These are phyloP conservation scores for Neonectria ditissima DNA, from an alignment of 2,329 filamentous ascomycete species.

Conservation along the genomic window DNA sequence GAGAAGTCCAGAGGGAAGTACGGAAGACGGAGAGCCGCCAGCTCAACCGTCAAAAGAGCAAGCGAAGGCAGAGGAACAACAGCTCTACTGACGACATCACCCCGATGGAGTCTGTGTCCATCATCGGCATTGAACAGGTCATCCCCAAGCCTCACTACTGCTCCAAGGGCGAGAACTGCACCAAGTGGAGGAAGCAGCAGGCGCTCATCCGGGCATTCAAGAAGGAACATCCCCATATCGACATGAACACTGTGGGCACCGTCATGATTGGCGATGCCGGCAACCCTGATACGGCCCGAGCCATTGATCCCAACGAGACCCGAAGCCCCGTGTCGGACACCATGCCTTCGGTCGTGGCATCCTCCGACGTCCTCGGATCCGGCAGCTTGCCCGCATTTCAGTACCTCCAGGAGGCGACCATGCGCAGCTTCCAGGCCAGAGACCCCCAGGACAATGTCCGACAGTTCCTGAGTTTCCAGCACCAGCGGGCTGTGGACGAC, in stretches of 20 bases:
- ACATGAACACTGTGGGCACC: conserved; percentile 67
- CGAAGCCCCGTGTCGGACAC: conserved; percentile 79
- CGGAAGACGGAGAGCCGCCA: conserved; percentile 53
- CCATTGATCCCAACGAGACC: conserved; percentile 66
- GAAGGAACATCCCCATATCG: conserved; percentile 77
- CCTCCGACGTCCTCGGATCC: conserved; percentile 88
- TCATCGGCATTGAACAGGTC: conserved; percentile 91
- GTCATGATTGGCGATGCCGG: conserved; percentile 85
- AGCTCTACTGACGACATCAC: conserved; percentile 73
- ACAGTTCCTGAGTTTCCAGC: conserved; percentile 88
- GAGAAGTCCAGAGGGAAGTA: conserved; percentile 60
- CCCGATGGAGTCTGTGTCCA: conserved; percentile 86
- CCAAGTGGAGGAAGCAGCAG: conserved; percentile 85
- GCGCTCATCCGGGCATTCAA: conserved; percentile 80
- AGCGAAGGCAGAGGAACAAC: conserved; percentile 54
- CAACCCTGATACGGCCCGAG: conserved; percentile 74
- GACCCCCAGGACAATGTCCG: conserved; percentile 94
- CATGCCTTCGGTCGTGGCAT: conserved; percentile 86
- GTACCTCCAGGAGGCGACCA: conserved; percentile 78
- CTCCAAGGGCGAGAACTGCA: conserved; percentile 86
- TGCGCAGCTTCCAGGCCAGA: conserved; percentile 75
- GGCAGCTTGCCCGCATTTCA: conserved; percentile 71
- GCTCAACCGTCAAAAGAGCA: conserved; percentile 53
- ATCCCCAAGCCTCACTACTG: conserved; percentile 87
- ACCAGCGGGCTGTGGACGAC: conserved; percentile 60